phyloP scores from a whole-genome alignment of 2,329 filamentous ascomycete species.

The Alternaria incomplexa region DNA sequence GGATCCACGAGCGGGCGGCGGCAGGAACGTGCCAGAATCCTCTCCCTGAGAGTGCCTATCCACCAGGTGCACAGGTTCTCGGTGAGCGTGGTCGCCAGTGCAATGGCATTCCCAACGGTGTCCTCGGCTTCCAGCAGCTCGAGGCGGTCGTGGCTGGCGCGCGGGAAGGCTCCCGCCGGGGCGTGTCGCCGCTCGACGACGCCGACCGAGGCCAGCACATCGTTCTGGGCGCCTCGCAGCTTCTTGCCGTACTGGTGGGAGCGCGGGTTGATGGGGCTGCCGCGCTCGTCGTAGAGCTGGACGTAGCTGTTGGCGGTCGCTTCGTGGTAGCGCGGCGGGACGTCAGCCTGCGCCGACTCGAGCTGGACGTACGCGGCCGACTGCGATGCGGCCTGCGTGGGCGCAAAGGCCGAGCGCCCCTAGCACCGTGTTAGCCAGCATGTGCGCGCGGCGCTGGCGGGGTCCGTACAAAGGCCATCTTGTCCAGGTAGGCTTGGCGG shows the following conservation, averaged over 20 bases:
- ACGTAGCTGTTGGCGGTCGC: constrained; percentile 34
- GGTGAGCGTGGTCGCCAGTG: constrained; percentile 29
- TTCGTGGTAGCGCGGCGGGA: constrained; percentile 29
- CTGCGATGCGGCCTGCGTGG: constrained; percentile 29
- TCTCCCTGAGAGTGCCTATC: constrained; percentile 40
- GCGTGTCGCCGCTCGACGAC: constrained; percentile 51
- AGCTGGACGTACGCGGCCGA: constrained; percentile 39
- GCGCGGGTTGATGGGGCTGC: constrained; percentile 52
- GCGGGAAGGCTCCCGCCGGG: constrained; percentile 33
- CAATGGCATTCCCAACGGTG: constrained; percentile 32
- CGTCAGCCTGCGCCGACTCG: constrained; percentile 29
- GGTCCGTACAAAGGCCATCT: constrained; percentile 45
- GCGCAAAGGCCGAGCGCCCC: constrained; percentile 52
- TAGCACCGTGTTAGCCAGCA: constrained; percentile 28
- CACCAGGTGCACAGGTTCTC: constrained; percentile 45
- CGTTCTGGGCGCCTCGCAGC: constrained; percentile 55
- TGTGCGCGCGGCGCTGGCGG: not conserved
- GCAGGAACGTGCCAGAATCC: constrained; percentile 26
- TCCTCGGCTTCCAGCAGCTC: constrained; percentile 41
- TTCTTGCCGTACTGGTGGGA: constrained; percentile 49
- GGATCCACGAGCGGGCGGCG: not conserved
- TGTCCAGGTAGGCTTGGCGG: constrained; percentile 46
- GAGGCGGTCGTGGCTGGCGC: constrained; percentile 35
- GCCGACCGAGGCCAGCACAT: constrained; percentile 55
- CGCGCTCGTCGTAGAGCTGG: constrained; percentile 54